These are phyloP conservation scores for Nigrograna mackinnonii DNA, from an alignment of 2,329 filamentous ascomycete genomes.

Conservation along the genomic window DNA sequence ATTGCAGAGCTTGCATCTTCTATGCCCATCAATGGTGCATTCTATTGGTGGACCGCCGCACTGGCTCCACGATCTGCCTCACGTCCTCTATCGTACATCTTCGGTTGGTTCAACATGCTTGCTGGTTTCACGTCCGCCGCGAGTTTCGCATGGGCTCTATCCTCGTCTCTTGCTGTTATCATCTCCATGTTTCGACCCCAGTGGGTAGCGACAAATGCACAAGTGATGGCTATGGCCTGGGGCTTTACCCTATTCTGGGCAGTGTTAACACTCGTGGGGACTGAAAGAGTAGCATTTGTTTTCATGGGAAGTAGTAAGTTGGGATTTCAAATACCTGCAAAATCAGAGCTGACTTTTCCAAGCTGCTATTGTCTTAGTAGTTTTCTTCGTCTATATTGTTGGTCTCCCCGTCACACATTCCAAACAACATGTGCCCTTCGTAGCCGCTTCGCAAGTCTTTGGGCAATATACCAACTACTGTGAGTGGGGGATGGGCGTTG, in stretches of 20 bases:
- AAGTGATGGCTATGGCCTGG: neutral
- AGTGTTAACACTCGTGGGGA: too few relatives aligned
- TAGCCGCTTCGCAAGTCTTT: neutral
- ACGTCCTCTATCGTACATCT: neutral
- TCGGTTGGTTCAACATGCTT: neutral
- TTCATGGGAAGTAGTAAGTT: too few relatives aligned
- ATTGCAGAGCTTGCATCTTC: neutral
- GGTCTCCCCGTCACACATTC: neutral
- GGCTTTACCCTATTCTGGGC: too few relatives aligned
- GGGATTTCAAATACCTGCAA: too few relatives aligned
- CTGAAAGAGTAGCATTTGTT: too few relatives aligned
- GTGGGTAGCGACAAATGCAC: neutral
- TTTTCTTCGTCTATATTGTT: neutral
- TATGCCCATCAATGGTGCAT: neutral
- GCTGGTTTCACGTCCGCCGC: neutral
- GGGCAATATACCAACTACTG: neutral
- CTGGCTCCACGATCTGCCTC: neutral
- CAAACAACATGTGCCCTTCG: neutral
- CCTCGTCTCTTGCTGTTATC: neutral
- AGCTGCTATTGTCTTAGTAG: too few relatives aligned
- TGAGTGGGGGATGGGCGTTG: neutral
- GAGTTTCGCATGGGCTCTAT: neutral
- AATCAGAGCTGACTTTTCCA: too few relatives aligned
- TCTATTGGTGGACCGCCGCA: neutral
- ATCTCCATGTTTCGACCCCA: neutral